Conservation (phyloP, 805 yeast species). For the Schizosaccharomyces lindneri region DNA sequence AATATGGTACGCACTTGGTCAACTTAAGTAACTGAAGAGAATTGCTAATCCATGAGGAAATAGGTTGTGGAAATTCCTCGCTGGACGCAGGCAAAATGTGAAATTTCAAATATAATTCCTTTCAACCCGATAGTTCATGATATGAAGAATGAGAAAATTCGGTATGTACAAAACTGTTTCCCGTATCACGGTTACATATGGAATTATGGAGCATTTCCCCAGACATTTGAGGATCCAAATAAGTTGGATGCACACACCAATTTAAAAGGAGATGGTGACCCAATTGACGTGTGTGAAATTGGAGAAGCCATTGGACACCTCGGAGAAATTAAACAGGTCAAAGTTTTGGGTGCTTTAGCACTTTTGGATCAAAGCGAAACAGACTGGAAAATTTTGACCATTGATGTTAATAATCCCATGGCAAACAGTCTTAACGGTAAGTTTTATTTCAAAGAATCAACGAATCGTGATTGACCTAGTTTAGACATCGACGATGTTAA, state of each 20-base stretch:
- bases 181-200: constrained; percentile 97
- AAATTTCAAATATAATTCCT: constrained; percentile 45
- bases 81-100: constrained; percentile 95
- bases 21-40: background rate
- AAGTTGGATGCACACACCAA: constrained; percentile 21
- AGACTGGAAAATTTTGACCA: constrained; percentile 89
- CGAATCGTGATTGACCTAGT: background rate
- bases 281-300: constrained; percentile 81
- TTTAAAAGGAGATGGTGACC: constrained; percentile 75
- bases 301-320: constrained; percentile 33
- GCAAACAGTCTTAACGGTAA: constrained; percentile 51
- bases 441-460: background rate
- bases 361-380: constrained; percentile 91
- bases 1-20: background rate
- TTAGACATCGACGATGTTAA: constrained; percentile 71
- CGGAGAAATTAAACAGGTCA: constrained; percentile 66
- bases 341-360: constrained; percentile 84
- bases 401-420: constrained; percentile 68
- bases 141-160: constrained; percentile 84
- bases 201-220: constrained; percentile 97
- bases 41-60: background rate
- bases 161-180: constrained; percentile 70
- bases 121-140: constrained; percentile 92
- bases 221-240: constrained; percentile 95
- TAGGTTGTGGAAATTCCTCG: constrained; percentile 16